Conservation (phyloP, 225 moss, liverwort and hornwort genomes). For the Takakia lepidozioides region DNA sequence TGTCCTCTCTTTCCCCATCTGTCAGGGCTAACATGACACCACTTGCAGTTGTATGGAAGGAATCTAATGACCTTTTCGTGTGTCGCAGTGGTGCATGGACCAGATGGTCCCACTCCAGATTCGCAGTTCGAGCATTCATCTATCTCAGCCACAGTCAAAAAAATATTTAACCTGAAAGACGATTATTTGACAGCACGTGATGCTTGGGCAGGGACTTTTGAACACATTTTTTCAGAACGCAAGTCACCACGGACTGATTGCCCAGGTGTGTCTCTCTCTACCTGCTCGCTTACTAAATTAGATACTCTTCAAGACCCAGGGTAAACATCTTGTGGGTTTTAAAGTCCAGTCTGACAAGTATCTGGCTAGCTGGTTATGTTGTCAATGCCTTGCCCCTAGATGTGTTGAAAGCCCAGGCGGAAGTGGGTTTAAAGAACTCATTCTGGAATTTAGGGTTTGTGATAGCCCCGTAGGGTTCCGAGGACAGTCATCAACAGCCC, state of each 20-base stretch:
- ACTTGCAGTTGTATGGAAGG: too few species aligned
- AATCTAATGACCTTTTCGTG: neutral
- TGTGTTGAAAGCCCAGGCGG: too few species aligned
- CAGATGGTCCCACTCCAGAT: slow-evolving; percentile 69
- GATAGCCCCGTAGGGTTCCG: too few species aligned
- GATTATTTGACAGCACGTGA: slow-evolving; percentile 82
- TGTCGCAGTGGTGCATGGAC: slow-evolving; percentile 72
- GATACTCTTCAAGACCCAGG: neutral
- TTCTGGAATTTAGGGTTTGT: too few species aligned
- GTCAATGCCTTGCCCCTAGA: too few species aligned
- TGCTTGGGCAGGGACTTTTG: slow-evolving; percentile 98
- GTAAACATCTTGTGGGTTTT: neutral
- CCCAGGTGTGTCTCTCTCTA: slow-evolving; percentile 48
- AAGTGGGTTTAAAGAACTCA: too few species aligned
- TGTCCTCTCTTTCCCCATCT: too few species aligned
- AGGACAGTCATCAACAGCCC: too few species aligned
- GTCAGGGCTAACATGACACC: too few species aligned
- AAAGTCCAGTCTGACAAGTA: neutral
- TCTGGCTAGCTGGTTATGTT: neutral
- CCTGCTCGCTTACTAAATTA: neutral
- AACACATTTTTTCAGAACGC: slow-evolving; percentile 55
- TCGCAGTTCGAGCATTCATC: slow-evolving; percentile 98
- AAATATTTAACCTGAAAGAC: slow-evolving; percentile 74
- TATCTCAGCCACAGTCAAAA: slow-evolving; percentile 78
- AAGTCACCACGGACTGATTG: slow-evolving; percentile 83